Conservation (phyloP, 2,329 filamentous ascomycete species). For the Hymenoscyphus salicellus region DNA sequence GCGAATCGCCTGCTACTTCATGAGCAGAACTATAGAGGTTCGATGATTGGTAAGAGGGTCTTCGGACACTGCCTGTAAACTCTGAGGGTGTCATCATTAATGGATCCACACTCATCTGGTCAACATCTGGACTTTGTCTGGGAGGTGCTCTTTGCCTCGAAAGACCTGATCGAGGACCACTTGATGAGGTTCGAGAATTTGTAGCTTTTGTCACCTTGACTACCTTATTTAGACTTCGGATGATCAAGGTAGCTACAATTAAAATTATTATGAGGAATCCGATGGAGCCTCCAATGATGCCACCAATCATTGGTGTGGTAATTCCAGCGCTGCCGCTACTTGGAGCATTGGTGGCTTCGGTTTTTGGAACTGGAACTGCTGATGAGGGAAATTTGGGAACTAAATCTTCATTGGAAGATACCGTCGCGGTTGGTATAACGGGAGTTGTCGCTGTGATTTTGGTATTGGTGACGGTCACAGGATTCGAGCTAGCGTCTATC, state of each 20-base stretch:
- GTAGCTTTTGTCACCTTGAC: constrained; percentile 32
- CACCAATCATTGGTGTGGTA: constrained; percentile 44
- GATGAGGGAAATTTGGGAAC: constrained; percentile 25
- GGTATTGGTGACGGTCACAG: constrained; percentile 40
- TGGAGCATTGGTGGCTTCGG: constrained; percentile 32
- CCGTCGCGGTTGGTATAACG: constrained; percentile 28
- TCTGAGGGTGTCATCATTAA: constrained; percentile 29
- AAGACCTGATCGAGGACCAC: constrained; percentile 11
- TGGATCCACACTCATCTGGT: constrained; percentile 32
- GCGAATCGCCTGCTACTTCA: constrained; percentile 24
- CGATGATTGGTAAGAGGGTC: constrained; percentile 16
- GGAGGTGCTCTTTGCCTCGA: constrained; percentile 11
- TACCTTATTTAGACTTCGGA: constrained; percentile 46
- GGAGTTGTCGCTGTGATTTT: constrained; percentile 41
- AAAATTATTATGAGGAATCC: constrained; percentile 49
- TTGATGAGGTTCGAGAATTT: constrained; percentile 25
- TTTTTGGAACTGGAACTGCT: constrained; percentile 25
- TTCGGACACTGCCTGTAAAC: constrained; percentile 19
- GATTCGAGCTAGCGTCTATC: constrained; percentile 41
- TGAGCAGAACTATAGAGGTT: constrained; percentile 16
- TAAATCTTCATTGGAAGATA: constrained; percentile 10
- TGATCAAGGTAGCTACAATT: constrained; percentile 47
- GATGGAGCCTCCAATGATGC: constrained; percentile 52
- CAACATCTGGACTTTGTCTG: constrained; percentile 19
- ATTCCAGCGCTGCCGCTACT: constrained; percentile 33